Conservation (phyloP, 192 early-diverging fungal genomes). For the Oehlia diaphana region DNA sequence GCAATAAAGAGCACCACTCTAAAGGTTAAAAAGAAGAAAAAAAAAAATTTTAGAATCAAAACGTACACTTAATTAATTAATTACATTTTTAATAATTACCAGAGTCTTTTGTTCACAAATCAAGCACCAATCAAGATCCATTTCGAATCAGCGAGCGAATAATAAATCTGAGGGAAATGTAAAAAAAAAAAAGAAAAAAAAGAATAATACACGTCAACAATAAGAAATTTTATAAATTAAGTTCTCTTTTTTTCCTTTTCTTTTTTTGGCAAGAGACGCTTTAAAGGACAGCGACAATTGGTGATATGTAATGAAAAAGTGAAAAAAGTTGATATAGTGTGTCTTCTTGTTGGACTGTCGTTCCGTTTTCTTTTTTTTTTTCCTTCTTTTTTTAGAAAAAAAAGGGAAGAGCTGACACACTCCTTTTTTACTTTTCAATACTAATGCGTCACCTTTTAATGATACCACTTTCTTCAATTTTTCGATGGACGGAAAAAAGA, state of each 20-base stretch:
- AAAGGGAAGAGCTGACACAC: neutral
- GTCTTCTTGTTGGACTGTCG: neutral
- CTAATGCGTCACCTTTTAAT: neutral
- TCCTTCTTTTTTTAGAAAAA: neutral
- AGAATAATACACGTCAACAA: neutral
- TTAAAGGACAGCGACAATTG: neutral
- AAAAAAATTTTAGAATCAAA: neutral
- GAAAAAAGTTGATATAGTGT: neutral
- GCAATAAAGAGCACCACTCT: conserved; percentile 5
- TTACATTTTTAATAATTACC: neutral
- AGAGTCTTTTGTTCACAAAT: conserved; percentile 21
- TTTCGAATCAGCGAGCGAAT: neutral
- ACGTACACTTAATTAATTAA: neutral
- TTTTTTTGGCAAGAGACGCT: neutral
- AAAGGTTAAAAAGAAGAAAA: neutral
- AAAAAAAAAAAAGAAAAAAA: neutral
- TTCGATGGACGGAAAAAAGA: neutral
- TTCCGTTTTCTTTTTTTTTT: neutral
- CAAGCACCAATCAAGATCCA: conserved; percentile 24
- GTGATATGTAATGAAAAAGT: neutral
- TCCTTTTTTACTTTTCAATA: neutral
- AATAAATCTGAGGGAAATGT: neutral
- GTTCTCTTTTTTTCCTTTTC: neutral
- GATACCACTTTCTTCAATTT: neutral
- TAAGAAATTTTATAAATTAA: neutral